Base-by-base conservation (phyloP, 148 eudicot genomes). In the Tetragonia tetragonoides region DNA sequence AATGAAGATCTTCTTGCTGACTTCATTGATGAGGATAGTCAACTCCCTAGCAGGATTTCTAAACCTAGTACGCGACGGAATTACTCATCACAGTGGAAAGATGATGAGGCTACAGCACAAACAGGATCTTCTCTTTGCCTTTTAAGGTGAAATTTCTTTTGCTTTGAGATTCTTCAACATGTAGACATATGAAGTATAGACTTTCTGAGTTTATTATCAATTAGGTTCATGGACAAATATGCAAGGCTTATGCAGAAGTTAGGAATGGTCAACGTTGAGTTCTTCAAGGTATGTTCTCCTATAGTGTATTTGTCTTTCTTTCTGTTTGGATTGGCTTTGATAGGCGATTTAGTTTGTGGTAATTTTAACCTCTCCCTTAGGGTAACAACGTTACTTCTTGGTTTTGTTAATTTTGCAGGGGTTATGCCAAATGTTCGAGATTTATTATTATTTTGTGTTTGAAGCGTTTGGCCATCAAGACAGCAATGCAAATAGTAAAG, bases 21-120 rank as follows among this genome's bases (percentile, higher is more conserved):
- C 86, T 95, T 95, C 81, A 95, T 95, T 83, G 99, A 95, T 75
- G 99, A 95, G 82, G 99, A 93, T 77, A 95, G 99, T 84, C 99
- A 95, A 85, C 89, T 91, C 53, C 99, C 99, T 7, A 93, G 97
- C 82, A 89, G 97, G 76, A 89, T 84, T 75, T 87, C 92, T 72
- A 91, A 79, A 77, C 81, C 90, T 46, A 80, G 77, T 64, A 82
- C 81, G 74, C 61, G 79, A 62, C 86, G 86, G 73, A 85, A 67
- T 70, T 79, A 79, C 70, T 88, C 93, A 40, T 76, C 85, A 24
- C 89, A 87, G 70, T 85, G 88, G 83, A 91, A 77, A 81, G 91
- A 85, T 75, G 91, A 84, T 66, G 97, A 90, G 77, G 83, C 84
- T 84, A 77, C 81, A 51, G 87, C 89, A 60, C 97, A 95, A 82